phyloP scores from a whole-genome alignment of 176 grass and related monocot genomes.

The Zoysia japonica region DNA sequence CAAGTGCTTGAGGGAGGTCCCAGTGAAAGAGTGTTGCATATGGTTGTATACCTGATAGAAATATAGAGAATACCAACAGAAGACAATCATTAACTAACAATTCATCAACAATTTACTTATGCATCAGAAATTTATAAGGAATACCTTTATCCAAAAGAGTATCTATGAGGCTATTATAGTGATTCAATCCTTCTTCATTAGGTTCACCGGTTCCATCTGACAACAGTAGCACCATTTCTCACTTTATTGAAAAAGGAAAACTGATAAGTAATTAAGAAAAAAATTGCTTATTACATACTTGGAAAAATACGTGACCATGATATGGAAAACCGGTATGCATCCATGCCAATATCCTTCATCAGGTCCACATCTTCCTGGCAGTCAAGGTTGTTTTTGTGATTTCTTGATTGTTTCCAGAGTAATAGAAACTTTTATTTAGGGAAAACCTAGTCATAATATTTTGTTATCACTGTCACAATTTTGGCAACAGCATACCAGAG shows the following conservation, averaged over 20 bases:
- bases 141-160: slow-evolving; percentile 69
- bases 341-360: slow-evolving; percentile 86
- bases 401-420: slow-evolving; percentile 5
- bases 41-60: slow-evolving; percentile 68
- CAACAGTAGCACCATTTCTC: slow-evolving; percentile 27
- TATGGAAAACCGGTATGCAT: slow-evolving; percentile 95
- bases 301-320: slow-evolving; percentile 95
- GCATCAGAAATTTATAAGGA: not conserved
- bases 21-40: slow-evolving; percentile 87
- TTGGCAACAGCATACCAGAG: not conserved
- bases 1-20: slow-evolving; percentile 87
- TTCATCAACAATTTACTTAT: not conserved
- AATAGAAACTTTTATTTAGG: not conserved
- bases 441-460: not conserved
- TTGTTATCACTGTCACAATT: not conserved
- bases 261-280: not conserved
- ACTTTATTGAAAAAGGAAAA: slow-evolving; percentile 14
- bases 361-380: slow-evolving; percentile 77
- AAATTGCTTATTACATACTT: slow-evolving; percentile 65
- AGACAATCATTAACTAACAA: not conserved
- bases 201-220: slow-evolving; percentile 87
- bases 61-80: slow-evolving; percentile 5
- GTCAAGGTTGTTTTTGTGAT: slow-evolving; percentile 16
- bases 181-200: slow-evolving; percentile 81
- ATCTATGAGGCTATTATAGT: slow-evolving; percentile 88